phyloP scores from a whole-genome alignment of 2,329 filamentous ascomycete genomes.

The Arthrobotrys megalospora region DNA sequence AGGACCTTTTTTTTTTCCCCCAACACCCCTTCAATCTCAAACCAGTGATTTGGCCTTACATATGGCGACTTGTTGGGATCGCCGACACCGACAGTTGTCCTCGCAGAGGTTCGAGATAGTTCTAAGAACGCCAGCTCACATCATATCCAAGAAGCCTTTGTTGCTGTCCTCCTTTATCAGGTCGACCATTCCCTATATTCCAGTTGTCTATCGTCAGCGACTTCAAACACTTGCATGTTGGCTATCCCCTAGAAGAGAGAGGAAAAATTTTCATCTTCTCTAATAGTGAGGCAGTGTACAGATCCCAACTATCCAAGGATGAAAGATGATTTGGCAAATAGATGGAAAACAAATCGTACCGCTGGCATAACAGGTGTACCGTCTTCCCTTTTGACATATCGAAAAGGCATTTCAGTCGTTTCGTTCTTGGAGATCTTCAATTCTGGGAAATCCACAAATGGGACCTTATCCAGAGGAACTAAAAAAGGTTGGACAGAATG shows the following conservation, averaged over 20 bases:
- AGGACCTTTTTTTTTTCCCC: too few relatives aligned
- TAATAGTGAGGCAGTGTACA: not conserved
- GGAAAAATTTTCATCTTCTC: too few relatives aligned
- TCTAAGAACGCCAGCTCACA: constrained; percentile 28
- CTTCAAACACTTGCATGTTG: not conserved
- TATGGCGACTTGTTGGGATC: too few relatives aligned
- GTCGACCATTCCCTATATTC: constrained; percentile 86
- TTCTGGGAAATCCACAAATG: constrained; percentile 89
- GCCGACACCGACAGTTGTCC: not conserved
- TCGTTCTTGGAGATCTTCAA: constrained; percentile 91
- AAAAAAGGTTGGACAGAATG: constrained; percentile 18
- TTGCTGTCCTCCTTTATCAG: constrained; percentile 94
- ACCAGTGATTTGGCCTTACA: too few relatives aligned
- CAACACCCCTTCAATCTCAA: too few relatives aligned
- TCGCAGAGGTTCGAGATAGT: not conserved
- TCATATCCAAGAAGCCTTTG: constrained; percentile 87
- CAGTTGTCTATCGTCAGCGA: not conserved
- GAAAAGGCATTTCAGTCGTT: constrained; percentile 97
- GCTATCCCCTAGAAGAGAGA: not conserved
- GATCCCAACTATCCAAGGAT: not conserved
- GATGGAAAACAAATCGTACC: constrained; percentile 71
- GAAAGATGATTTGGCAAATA: not conserved
- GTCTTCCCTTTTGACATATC: constrained; percentile 82
- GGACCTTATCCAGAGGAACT: constrained; percentile 84
- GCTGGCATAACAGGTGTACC: constrained; percentile 91